Conservation (phyloP, 208 protist species). For the Lotmaria passim region DNA sequence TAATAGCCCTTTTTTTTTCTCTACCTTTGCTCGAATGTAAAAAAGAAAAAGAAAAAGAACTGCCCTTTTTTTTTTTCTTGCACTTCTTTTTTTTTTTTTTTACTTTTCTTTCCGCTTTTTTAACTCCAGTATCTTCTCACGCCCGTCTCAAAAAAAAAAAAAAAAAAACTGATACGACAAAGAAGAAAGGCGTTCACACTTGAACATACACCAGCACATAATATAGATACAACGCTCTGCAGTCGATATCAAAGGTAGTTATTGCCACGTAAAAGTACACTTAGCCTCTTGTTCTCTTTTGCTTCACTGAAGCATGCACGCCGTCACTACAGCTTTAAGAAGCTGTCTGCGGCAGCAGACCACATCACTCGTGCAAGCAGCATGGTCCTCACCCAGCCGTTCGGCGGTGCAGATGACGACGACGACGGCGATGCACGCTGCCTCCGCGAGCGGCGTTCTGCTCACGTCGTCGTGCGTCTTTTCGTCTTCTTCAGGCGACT, state of each 20-base stretch:
- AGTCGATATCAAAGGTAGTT: too few species aligned
- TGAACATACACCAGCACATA: too few species aligned
- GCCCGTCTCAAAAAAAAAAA: too few species aligned
- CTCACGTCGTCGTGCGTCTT: not conserved
- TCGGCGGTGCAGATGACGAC: too few species aligned
- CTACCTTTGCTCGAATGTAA: constrained; percentile 1
- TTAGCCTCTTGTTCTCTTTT: constrained; percentile 16
- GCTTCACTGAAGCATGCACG: not conserved
- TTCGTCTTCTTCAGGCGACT: not conserved
- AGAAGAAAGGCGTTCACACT: too few species aligned
- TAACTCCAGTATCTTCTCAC: too few species aligned
- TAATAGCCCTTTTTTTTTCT: constrained; percentile 8
- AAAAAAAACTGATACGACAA: too few species aligned
- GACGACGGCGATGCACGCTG: too few species aligned
- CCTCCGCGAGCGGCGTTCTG: not conserved
- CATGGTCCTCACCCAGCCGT: too few species aligned
- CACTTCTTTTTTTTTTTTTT: constrained; percentile 23
- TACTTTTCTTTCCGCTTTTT: constrained; percentile 8
- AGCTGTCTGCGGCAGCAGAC: not conserved
- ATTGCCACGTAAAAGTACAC: too few species aligned
- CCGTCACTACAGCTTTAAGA: not conserved
- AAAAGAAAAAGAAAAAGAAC: not conserved
- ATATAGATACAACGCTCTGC: too few species aligned
- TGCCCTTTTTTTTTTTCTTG: not conserved
- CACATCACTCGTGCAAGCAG: too few species aligned